Evolutionary conservation across 2,329 filamentous ascomycete species (phyloP).

Genomic region (Triangularia verruculosa): DNA sequence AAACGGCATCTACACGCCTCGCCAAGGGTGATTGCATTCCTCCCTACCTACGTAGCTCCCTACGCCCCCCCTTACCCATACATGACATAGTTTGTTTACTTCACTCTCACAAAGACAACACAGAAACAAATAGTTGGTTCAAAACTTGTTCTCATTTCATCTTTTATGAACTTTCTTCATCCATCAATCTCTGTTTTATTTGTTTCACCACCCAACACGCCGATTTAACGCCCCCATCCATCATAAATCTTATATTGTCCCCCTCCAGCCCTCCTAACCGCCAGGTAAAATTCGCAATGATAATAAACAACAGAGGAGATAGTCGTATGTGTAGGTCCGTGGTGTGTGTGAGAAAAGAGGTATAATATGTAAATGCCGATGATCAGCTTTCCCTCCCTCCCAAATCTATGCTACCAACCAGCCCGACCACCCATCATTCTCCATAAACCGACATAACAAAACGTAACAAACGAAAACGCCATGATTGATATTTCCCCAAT

Average conservation of each 20-base stretch:
- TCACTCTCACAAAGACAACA: neutral
- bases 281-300: neutral
- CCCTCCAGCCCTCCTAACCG: neutral
- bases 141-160: neutral
- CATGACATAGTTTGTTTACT: neutral
- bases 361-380: neutral
- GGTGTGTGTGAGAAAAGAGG: neutral
- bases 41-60: neutral
- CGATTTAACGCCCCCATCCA: too few species aligned
- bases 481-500: neutral
- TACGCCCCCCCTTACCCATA: neutral
- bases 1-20: neutral
- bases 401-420: slow-evolving; percentile 1
- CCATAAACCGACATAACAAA: neutral
- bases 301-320: neutral
- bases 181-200: too few species aligned
- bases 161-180: neutral
- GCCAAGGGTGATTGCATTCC: neutral
- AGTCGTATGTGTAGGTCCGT: neutral
- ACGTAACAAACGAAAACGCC: neutral
- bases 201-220: too few species aligned
- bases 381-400: neutral
- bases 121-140: neutral
- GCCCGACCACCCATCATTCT: neutral
- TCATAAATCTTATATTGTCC: neutral